Conservation (phyloP, 2,329 filamentous ascomycete species). For the Fusarium sp. region DNA sequence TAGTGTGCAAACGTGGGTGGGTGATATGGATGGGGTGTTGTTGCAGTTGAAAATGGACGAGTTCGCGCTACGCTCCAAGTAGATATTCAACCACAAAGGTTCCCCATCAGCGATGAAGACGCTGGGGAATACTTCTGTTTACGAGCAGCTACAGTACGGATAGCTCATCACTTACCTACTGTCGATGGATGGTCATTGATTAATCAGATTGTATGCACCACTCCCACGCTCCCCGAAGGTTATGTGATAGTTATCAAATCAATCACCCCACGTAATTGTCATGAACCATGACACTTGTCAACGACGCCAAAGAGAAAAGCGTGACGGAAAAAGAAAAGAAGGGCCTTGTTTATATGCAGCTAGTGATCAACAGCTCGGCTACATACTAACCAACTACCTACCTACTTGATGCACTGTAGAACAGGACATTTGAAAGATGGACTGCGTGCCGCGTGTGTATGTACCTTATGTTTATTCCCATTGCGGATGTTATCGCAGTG, state of each 20-base stretch:
- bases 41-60: slow-evolving; percentile 15
- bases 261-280: slow-evolving; percentile 9
- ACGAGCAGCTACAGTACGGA: background rate
- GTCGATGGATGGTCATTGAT: background rate
- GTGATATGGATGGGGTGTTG: slow-evolving; percentile 4
- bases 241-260: background rate
- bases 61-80: slow-evolving; percentile 14
- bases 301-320: background rate
- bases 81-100: slow-evolving; percentile 19
- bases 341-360: background rate
- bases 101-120: background rate
- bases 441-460: background rate
- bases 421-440: background rate
- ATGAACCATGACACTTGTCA: slow-evolving; percentile 13
- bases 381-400: background rate
- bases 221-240: slow-evolving; percentile 5
- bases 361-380: background rate
- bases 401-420: background rate
- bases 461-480: background rate
- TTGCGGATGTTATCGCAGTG: background rate
- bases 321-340: background rate
- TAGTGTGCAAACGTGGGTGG: slow-evolving; percentile 1
- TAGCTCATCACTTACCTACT: background rate
- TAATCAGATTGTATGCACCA: background rate
- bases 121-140: slow-evolving; percentile 1